Evolutionary conservation across 805 yeast genomes (phyloP).

Genomic region (Sugiyamaella boreocaroliniensis): DNA sequence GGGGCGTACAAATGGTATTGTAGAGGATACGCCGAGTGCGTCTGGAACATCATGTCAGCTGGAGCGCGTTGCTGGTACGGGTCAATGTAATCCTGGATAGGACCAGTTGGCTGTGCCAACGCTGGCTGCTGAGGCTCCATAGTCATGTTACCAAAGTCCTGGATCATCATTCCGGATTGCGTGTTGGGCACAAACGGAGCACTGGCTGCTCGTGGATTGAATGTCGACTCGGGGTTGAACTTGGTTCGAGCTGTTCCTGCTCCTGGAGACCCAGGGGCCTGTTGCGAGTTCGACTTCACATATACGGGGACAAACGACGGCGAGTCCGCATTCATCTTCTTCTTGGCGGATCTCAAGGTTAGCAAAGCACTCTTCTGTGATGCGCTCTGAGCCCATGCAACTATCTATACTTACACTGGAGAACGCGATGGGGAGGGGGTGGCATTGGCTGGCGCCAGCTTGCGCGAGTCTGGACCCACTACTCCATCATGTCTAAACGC

Average conservation of each 20-base stretch:
- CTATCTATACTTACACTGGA: background rate
- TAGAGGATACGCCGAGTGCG: constrained; percentile 33
- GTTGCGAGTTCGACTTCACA: background rate
- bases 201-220: constrained; percentile 10
- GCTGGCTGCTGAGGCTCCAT: background rate
- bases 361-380: background rate
- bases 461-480: constrained; percentile 8
- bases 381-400: too few relatives aligned
- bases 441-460: background rate
- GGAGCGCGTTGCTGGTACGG: background rate
- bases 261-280: background rate
- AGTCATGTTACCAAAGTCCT: constrained; percentile 5
- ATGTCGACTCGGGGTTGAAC: constrained; percentile 16
- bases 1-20: constrained; percentile 91
- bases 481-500: constrained; percentile 62
- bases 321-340: constrained; percentile 48
- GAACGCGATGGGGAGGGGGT: background rate
- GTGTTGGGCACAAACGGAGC: background rate
- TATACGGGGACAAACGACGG: constrained; percentile 47
- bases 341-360: constrained; percentile 22
- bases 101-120: background rate
- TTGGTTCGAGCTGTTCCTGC: background rate
- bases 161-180: background rate
- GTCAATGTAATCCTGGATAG: background rate
- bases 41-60: constrained; percentile 15